These are phyloP conservation scores for Colletotrichum incanum DNA, from an alignment of 2,329 filamentous ascomycete species.

Conservation along the genomic window DNA sequence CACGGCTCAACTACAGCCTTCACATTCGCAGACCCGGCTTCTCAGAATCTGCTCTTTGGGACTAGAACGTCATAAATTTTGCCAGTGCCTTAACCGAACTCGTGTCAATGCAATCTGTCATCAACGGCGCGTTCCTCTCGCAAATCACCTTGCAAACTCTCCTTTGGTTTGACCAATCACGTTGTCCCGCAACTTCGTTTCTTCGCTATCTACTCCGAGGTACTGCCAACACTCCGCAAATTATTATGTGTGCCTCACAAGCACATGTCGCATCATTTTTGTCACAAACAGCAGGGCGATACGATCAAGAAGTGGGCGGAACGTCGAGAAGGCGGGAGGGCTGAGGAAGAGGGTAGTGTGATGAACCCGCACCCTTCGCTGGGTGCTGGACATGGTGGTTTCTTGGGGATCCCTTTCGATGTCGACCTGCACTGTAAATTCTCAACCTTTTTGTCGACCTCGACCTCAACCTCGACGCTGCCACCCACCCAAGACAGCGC, in stretches of 20 bases:
- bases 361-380: neutral
- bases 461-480: conserved; percentile 1
- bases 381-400: neutral
- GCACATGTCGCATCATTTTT: conserved; percentile 14
- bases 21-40: neutral
- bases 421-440: neutral
- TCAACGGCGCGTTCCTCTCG: neutral
- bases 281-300: conserved; percentile 7
- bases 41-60: neutral
- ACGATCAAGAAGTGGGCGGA: conserved; percentile 6
- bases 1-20: neutral
- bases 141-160: neutral
- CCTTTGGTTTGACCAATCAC: neutral
- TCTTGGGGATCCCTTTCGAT: neutral
- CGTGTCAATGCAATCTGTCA: neutral
- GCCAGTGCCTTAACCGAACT: neutral
- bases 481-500: conserved; percentile 8
- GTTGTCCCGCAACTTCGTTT: neutral
- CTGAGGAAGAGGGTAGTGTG: neutral
- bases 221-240: neutral
- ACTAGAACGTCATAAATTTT: neutral
- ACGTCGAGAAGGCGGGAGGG: neutral
- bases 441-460: conserved; percentile 6
- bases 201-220: neutral
- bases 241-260: neutral